phyloP scores from a whole-genome alignment of 2,329 filamentous ascomycete species.

The Neobulgaria alba region DNA sequence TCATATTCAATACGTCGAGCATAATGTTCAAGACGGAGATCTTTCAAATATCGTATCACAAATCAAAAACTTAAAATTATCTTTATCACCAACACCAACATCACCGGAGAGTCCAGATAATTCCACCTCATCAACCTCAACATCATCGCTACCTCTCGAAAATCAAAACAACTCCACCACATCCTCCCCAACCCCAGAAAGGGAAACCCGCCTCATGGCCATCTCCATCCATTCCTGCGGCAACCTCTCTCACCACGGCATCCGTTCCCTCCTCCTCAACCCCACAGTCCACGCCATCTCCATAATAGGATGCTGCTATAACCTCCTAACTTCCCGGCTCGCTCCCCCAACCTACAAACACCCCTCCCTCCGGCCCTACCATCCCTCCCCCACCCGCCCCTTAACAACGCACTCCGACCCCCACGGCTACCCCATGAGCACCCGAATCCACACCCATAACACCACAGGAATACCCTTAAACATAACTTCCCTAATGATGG shows the following conservation, averaged over 20 bases:
- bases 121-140: conserved; percentile 14
- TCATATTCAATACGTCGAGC: conserved; percentile 69
- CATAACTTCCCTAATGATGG: conserved; percentile 97
- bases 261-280: conserved; percentile 79
- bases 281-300: conserved; percentile 80
- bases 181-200: conserved; percentile 25
- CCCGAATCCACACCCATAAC: conserved; percentile 51
- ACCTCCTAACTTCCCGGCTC: conserved; percentile 83
- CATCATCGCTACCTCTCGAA: conserved; percentile 8
- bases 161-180: no score
- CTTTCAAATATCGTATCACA: conserved; percentile 57
- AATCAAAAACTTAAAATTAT: conserved; percentile 38
- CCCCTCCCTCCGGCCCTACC: conserved; percentile 63
- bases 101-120: conserved; percentile 5
- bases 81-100: conserved; percentile 1
- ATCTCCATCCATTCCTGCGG: conserved; percentile 96
- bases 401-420: conserved; percentile 65
- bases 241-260: conserved; percentile 90
- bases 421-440: conserved; percentile 89
- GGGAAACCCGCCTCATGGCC: conserved; percentile 58
- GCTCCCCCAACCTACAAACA: conserved; percentile 82
- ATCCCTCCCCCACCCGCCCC: conserved; percentile 48
- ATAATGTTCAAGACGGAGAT: conserved; percentile 65
- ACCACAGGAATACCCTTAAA: conserved; percentile 69
- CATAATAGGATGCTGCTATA: conserved; percentile 97